Percentiles rank a stretch among this genome's conserved stretches.
phyloP scores from a whole-genome alignment of 2,329 filamentous ascomycete species.

The Lecanicillium sp. region DNA sequence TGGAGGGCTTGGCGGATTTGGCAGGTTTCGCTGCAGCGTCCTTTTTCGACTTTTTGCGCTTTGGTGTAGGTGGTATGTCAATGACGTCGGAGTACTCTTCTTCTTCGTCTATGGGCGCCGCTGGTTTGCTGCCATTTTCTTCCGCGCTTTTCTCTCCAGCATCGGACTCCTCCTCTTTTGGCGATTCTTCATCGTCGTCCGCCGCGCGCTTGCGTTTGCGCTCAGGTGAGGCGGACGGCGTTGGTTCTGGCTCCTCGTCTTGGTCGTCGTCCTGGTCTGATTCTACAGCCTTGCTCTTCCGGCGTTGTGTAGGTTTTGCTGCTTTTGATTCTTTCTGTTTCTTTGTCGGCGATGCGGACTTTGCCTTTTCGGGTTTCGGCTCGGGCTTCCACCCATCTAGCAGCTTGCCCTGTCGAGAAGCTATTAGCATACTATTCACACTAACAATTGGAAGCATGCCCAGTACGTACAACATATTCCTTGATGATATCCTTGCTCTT shows the following conservation, averaged over 20 bases:
- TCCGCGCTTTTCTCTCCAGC: constrained; percentile 7
- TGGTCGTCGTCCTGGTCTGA: constrained; percentile 22
- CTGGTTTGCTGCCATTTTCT: constrained; percentile 2
- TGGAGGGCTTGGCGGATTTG: constrained; percentile 15
- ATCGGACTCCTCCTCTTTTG: constrained; percentile 6
- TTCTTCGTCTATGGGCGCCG: constrained; percentile 20
- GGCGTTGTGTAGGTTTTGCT: constrained; percentile 30
- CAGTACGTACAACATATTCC: constrained; percentile 39
- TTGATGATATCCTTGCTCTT: constrained; percentile 53
- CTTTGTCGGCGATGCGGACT: neutral
- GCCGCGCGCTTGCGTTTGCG: constrained; percentile 10
- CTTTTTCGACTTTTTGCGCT: constrained; percentile 44
- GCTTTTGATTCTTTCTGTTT: constrained; percentile 1
- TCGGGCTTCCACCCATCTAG: constrained; percentile 27
- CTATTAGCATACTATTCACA: constrained; percentile 2
- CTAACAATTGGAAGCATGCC: neutral
- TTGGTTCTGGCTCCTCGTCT: constrained; percentile 9
- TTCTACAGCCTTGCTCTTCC: constrained; percentile 9
- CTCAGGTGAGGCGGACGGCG: constrained; percentile 1
- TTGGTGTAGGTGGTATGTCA: constrained; percentile 59
- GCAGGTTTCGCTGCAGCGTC: constrained; percentile 15
- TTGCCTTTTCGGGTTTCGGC: constrained; percentile 15
- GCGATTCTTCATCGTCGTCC: constrained; percentile 9
- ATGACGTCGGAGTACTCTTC: constrained; percentile 49
- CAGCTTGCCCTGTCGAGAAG: constrained; percentile 24